A percentile compares a stretch with the other conserved stretches of the same genome.
phyloP scores from a whole-genome alignment of 495 filamentous ascomycete genomes.

The Aspergillus ellipticus region DNA sequence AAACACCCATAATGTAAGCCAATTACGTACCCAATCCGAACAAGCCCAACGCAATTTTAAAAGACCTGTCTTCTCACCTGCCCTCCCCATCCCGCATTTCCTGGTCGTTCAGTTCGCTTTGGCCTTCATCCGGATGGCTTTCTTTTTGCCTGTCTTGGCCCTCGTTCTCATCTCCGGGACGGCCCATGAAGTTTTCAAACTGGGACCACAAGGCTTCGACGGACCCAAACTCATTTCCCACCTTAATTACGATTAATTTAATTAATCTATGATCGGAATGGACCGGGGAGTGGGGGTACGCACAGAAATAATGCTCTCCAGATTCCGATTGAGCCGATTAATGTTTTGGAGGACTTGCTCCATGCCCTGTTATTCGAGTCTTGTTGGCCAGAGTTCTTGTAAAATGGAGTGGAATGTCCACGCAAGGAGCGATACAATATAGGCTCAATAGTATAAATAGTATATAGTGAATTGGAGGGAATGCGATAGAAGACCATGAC shows the following conservation, averaged over 20 bases:
- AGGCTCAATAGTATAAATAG: too few relatives aligned
- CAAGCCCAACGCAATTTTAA: not conserved
- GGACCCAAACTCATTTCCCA: conserved; percentile 94
- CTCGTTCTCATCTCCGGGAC: conserved; percentile 53
- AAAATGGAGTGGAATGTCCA: not conserved
- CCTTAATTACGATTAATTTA: conserved; percentile 39
- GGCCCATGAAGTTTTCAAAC: conserved; percentile 94
- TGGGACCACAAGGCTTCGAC: conserved; percentile 96
- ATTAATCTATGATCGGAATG: not conserved
- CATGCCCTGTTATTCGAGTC: conserved; percentile 59
- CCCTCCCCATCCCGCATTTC: not conserved
- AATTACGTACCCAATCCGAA: not conserved
- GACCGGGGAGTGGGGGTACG: conserved; percentile 15
- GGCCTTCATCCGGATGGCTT: conserved; percentile 13
- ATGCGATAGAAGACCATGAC: conserved; percentile 22
- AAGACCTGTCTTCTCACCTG: not conserved
- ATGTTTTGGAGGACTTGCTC: conserved; percentile 94
- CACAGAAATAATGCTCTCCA: conserved; percentile 91
- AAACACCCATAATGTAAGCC: not conserved
- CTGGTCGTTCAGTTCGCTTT: conserved; percentile 17
- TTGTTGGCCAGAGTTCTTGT: not conserved
- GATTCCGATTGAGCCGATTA: conserved; percentile 86
- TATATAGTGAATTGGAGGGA: too few relatives aligned
- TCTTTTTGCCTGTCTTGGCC: conserved; percentile 19
- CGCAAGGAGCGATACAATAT: not conserved